Evolutionary conservation across 2,329 filamentous ascomycete species (phyloP), one percentile per base, ranked within the genome.

Genomic region (Cercospora zeina): DNA sequence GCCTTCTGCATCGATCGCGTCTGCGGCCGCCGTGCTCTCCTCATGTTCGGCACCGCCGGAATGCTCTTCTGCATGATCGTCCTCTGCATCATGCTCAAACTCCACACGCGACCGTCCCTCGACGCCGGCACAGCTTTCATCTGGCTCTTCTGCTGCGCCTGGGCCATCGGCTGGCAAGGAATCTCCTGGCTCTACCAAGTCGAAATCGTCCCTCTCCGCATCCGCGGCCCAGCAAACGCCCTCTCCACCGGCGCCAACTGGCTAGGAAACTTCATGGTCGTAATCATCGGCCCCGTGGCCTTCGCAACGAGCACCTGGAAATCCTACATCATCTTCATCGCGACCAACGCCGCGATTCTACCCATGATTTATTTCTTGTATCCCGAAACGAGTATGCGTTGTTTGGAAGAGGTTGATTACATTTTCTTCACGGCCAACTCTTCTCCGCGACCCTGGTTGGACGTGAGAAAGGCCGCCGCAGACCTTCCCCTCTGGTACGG

Each of bases 311-410:
- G 84, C 62, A 71, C 76, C 59, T 75, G 67, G 77, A 73, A 83
- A 69, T 85, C 86, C 64, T 93, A 92, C 75, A 83, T 92, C 74
- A 81, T 93, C 66, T 93, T 93, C 71, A 89, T 83, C 13, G 82
- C 85, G 10, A 74, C 90, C 7, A 67, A 68, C 45, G 66, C 61
- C 19, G 55, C 59, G 14, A 67, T 67, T 54, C 76, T 85, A 14
- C 83, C 83, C 0, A 77, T 79, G 4, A 80, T 83, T 33, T 85
- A 85, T 74, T 83, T 85, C 75, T 83, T 86, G 77, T 86, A 84
- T 71, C 84, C 84, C 0, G 84, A 86, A 68, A 86, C 83, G 1
- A 82, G 81, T 4, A 80, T 80, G 61, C 68, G 71, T 37, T 76
- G 73, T 21, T 78, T 89, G 27, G 87, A 90, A 73, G 87, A 90